Evolutionary conservation across 2,329 filamentous ascomycete species (phyloP), one percentile per base, ranked within the genome.

Genomic region (Albifimbria verrucaria): DNA sequence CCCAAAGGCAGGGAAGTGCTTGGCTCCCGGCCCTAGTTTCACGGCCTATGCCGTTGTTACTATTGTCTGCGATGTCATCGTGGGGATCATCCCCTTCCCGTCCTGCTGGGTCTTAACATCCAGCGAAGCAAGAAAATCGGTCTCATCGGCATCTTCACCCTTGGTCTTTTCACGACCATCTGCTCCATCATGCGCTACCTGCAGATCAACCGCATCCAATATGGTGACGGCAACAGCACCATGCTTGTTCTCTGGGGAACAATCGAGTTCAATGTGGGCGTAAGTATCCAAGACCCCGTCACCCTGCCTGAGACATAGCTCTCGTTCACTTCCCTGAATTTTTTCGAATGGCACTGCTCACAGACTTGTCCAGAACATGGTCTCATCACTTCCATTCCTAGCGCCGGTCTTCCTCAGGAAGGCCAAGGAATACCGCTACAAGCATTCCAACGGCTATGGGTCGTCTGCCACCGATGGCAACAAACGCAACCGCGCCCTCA

Each of bases 261-360:
- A 2, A 77, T 83, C 52, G 80, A 83, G 60, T 79, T 82, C 63
- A 82, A 82, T 56, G 73, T 82, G 25, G 79, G 80, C 11, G 79
- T 81, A 71, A 61, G 77, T 60, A 23, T 4, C 18, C 20, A 6
- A 23, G 20, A 36, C 12, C 4, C 17, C 1, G 9, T 5, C 18
- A 3, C 17, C 9, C 11, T 15, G 28, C 21, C 20, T 46, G 43
- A 41, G n/a, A 36, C 25, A 15, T 36, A 17, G 17, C 24, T 48
- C n/a, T 32, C 18, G 15, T 18, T 17, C 17, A 24, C 25, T n/a
- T 12, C 10, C 32, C 11, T 39, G 32, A 39, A 39, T 39, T 39
- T 39, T 12, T 39, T n/a, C 15, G 32, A 39, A 39, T 39, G 32
- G 32, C 32, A 15, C n/a, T 43, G n/a, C 49, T 51, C 23, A 55